Evolutionary conservation across 176 grass and related monocot species (phyloP).

Genomic region (Hyparrhenia diplandra): DNA sequence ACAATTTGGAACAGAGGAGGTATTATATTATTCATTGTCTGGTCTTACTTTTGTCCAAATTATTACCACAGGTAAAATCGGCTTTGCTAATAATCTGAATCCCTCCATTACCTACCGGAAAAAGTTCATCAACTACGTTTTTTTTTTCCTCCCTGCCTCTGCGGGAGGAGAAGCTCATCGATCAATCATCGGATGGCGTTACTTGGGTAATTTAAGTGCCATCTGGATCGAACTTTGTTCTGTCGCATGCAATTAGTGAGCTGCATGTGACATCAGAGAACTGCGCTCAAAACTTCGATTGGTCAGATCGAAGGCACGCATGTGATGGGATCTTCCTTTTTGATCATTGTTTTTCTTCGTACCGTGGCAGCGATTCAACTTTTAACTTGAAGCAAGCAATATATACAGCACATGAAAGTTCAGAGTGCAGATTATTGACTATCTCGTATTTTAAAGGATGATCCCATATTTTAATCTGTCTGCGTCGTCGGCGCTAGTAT

Average conservation of each 20-base stretch:
- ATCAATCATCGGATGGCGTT: background rate
- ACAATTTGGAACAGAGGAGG: no score
- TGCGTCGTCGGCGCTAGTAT: background rate
- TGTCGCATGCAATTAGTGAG: slow-evolving; percentile 10
- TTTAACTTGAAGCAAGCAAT: background rate
- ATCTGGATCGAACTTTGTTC: slow-evolving; percentile 13
- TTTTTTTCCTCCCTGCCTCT: no score
- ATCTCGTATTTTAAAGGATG: background rate
- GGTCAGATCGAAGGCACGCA: slow-evolving; percentile 28
- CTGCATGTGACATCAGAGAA: slow-evolving; percentile 31
- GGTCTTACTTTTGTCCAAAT: background rate
- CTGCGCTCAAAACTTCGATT: slow-evolving; percentile 24
- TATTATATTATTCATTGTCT: no score
- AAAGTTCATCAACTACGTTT: background rate
- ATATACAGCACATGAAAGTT: no score
- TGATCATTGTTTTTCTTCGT: background rate
- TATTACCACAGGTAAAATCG: background rate
- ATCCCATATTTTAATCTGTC: background rate
- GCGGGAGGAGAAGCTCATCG: background rate
- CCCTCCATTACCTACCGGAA: background rate
- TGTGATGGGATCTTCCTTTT: background rate
- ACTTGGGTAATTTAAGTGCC: slow-evolving; percentile 5
- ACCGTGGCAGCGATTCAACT: background rate
- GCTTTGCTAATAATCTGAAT: background rate
- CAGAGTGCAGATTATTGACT: background rate